These are phyloP conservation scores for Metschnikowia henanensis DNA, from an alignment of 805 yeast species.

Conservation along the genomic window DNA sequence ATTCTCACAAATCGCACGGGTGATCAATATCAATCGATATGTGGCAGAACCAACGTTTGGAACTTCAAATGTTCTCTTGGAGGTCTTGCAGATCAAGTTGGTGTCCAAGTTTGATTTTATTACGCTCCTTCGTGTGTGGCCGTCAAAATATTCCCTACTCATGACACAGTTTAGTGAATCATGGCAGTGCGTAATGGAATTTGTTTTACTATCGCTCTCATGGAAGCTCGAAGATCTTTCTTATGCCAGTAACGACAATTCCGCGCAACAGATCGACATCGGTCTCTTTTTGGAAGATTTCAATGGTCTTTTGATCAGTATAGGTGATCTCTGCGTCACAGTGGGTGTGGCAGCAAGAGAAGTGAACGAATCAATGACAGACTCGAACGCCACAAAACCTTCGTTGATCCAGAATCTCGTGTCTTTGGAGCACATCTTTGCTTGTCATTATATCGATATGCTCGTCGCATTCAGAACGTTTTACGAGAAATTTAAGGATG, in stretches of 20 bases:
- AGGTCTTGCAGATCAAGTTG: constrained; percentile 20
- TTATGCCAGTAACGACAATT: constrained; percentile 19
- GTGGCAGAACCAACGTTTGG: constrained; percentile 19
- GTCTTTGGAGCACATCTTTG: constrained; percentile 24
- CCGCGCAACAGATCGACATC: constrained; percentile 26
- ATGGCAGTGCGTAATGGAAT: constrained; percentile 24
- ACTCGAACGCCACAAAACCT: constrained; percentile 4
- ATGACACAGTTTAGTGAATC: constrained; percentile 16
- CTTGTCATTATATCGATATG: constrained; percentile 32
- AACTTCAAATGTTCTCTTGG: constrained; percentile 15
- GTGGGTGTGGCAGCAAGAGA: constrained; percentile 10
- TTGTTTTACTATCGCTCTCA: constrained; percentile 27
- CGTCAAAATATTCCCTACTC: constrained; percentile 19
- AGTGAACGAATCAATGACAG: constrained; percentile 11
- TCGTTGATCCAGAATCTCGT: constrained; percentile 23
- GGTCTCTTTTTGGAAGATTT: constrained; percentile 23
- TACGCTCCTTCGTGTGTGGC: constrained; percentile 22
- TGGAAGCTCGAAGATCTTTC: constrained; percentile 39
- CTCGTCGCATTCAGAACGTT: constrained; percentile 35
- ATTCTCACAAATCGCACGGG: constrained; percentile 26
- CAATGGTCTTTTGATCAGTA: constrained; percentile 16
- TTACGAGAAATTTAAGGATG: constrained; percentile 26
- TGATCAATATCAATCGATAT: constrained; percentile 24
- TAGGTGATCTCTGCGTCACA: constrained; percentile 13
- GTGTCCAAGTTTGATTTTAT: constrained; percentile 23